Base-by-base conservation (phyloP, 345 rosid species). In the Eucalyptus curtisii region DNA sequence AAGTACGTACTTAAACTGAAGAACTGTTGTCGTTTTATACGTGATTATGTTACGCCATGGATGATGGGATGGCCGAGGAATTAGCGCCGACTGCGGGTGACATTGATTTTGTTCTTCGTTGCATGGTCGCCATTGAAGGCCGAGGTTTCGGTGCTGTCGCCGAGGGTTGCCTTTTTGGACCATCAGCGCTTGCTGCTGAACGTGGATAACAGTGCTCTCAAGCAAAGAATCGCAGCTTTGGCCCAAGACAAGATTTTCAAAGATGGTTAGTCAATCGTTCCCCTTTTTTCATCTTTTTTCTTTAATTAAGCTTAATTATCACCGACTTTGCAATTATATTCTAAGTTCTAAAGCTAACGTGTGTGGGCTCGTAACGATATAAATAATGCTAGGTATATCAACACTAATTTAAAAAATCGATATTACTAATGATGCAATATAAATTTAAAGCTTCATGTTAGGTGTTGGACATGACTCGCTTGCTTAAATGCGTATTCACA, bases 201-300 rank as follows among this genome's bases (percentile, higher is more conserved):
- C 86, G 96, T 95, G 20, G 98, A 97, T 90, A 97, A 97, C 86
- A 94, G 96, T 84, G 94, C 98, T 92, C 93, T 97, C 53, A 97
- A 97, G 94, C 99, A 97, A 94, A 91, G 99, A 89, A 96, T 97
- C 91, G 99, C 99, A 79, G 99, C 99, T 86, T 89, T 97, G 89
- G 96, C 97, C 8, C 99, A 97, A 94, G 99, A 97, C 90, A 97
- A 95, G 93, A 92, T 96, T 53, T 97, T 97, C 93, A 96, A 96
- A 95, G 99, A 97, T 80, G 98, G 99, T 96, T 90, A 92, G 91
- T 76, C 20, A 66, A 20, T 87, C 15, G 9, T 71, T 17, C 33
- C 15, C 37, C 33, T 31, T 9, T 68, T 61, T 42, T 13, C 44
- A 22, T 13, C 8, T 42, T 79, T 79, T 11, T 37, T 13, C n/a